Evolutionary conservation across 495 filamentous ascomycete genomes (phyloP), one percentile per base, ranked within the genome.

Genomic region (Podospora bellae-mahoneyi): DNA sequence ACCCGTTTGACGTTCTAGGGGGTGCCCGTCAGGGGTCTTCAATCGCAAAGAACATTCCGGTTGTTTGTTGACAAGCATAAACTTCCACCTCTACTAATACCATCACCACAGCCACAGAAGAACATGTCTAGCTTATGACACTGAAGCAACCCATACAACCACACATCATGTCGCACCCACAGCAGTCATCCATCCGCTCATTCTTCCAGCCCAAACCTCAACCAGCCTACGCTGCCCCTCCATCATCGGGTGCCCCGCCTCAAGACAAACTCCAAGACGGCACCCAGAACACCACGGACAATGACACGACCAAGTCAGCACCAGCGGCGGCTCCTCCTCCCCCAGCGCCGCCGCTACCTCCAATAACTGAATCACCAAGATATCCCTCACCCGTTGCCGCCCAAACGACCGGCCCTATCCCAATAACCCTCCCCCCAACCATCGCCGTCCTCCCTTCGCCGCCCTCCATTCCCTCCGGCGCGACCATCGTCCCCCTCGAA

Each of bases 401-500:
- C 5, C 3, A 62, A 16, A 48, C 65, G 20, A 58, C 66, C n/a
- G 66, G 59, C 62, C 55, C 66, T 6, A 55, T 68, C 23, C 63
- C 53, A 44, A 23, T 66, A 58, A 64, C 60, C 59, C 60, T 65
- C 34, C 79, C 83, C 56, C 77, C 82, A 19, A 74, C 82, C 66
- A 19, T 77, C 28, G 73, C 74, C 39, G 39, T 73, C 59, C 71
- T 75, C 28, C 71, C 76, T 2, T 69, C 72, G 0, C 69, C 74
- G 13, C 71, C 76, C 16, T 75, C 77, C 6, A 77, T 85, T 20
- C 82, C 82, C 59, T 70, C 74, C 0, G 78, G 83, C 77, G 84
- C 83, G 9, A 86, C 83, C 23, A 86, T 93, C 69, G 83, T 86
- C 13, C 80, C 84, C 2, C 82, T 92, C 66, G 80, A 78, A 15